phyloP scores from a whole-genome alignment of 306 rosid species.

The Fragaria vesca region DNA sequence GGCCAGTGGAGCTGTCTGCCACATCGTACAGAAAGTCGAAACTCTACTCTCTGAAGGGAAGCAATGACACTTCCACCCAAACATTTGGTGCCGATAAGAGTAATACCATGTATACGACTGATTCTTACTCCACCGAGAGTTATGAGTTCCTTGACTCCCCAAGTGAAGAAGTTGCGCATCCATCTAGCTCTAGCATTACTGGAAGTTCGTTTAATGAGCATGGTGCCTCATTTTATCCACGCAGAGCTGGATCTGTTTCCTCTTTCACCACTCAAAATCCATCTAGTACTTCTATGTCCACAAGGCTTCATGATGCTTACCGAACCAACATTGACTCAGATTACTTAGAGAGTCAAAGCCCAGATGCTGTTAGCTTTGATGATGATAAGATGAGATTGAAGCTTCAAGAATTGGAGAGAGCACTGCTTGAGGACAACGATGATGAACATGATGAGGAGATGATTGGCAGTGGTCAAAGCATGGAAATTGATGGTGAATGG shows the following conservation, averaged over 20 bases:
- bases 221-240: slow-evolving; percentile 35
- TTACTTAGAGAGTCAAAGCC: slow-evolving; percentile 56
- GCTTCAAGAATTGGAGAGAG: slow-evolving; percentile 86
- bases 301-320: slow-evolving; percentile 36
- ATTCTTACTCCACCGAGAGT: slow-evolving; percentile 63
- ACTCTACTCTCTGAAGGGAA: slow-evolving; percentile 63
- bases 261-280: slow-evolving; percentile 38
- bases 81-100: slow-evolving; percentile 45
- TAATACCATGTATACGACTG: slow-evolving; percentile 42
- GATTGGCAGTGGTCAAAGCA: slow-evolving; percentile 44
- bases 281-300: slow-evolving; percentile 35
- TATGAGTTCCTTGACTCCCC: slow-evolving; percentile 77
- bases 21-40: slow-evolving; percentile 58
- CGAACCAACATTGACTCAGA: slow-evolving; percentile 46
- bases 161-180: slow-evolving; percentile 50
- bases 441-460: slow-evolving; percentile 50
- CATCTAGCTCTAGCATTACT: slow-evolving; percentile 53
- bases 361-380: slow-evolving; percentile 43
- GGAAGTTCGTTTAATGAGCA: slow-evolving; percentile 49
- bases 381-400: slow-evolving; percentile 63
- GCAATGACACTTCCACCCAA: slow-evolving; percentile 51
- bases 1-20: slow-evolving; percentile 55
- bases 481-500: slow-evolving; percentile 91
- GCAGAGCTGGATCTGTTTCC: slow-evolving; percentile 38
- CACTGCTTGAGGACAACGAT: slow-evolving; percentile 68